Percentiles rank a stretch among this genome's conserved stretches.
phyloP scores from a whole-genome alignment of 179 eudicot genomes.

The Nepenthes alata region DNA sequence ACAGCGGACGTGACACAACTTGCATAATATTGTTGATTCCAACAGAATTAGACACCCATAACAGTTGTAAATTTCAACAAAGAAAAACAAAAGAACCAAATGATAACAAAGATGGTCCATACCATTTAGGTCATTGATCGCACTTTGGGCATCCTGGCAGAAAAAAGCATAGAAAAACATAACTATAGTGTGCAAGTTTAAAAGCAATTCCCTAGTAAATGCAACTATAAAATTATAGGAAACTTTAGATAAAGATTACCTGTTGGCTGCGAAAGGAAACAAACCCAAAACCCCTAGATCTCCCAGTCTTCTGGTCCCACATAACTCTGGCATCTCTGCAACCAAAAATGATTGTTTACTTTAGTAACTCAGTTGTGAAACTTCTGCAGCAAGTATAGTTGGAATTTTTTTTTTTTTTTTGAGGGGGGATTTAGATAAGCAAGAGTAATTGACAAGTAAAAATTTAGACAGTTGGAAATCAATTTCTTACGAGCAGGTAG shows the following conservation, averaged over 20 bases:
- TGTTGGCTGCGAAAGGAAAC: constrained; percentile 89
- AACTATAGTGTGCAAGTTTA: not conserved
- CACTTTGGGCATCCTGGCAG: constrained; percentile 79
- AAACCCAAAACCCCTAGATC: constrained; percentile 98
- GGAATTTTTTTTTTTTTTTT: not conserved
- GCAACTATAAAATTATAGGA: not conserved
- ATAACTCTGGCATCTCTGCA: constrained; percentile 93
- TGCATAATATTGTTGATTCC: no score
- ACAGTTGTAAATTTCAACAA: no score
- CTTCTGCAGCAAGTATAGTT: not conserved
- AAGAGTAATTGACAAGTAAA: no score
- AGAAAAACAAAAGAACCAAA: no score
- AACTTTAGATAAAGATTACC: constrained; percentile 22
- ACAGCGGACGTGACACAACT: no score
- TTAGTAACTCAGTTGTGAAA: not conserved
- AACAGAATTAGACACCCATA: no score
- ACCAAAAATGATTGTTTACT: not conserved
- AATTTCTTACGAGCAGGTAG: constrained; percentile 41
- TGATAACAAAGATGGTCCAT: constrained; percentile 2
- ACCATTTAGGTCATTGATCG: constrained; percentile 89
- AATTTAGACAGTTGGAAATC: constrained; percentile 2
- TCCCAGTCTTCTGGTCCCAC: constrained; percentile 98
- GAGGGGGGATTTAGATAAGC: not conserved
- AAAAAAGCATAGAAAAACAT: not conserved
- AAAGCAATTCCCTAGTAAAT: not conserved